Conservation (phyloP, 2,329 filamentous ascomycete genomes). For the Penicillium sp. region DNA sequence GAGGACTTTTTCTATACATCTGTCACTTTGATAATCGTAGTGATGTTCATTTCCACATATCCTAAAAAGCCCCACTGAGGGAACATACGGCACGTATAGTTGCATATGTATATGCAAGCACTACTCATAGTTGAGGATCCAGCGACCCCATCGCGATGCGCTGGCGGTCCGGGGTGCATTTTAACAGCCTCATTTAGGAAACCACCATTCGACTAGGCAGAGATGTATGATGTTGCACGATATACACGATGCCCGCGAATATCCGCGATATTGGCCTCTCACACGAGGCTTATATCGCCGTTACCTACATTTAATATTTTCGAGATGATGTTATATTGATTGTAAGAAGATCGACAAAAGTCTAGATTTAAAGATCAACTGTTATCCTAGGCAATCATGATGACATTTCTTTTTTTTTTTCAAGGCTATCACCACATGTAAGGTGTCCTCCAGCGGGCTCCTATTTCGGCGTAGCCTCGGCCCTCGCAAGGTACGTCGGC, state of each 20-base stretch:
- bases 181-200: background rate
- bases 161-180: constrained; percentile 12
- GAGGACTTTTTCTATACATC: too few relatives aligned
- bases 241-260: background rate
- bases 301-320: background rate
- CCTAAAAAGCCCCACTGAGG: background rate
- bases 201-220: background rate
- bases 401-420: background rate
- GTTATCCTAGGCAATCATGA: background rate
- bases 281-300: background rate
- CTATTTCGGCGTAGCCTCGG: constrained; percentile 2
- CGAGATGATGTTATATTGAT: background rate
- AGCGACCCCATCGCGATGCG: constrained; percentile 17
- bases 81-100: background rate
- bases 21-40: too few relatives aligned
- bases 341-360: background rate
- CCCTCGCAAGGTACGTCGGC: background rate
- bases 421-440: background rate
- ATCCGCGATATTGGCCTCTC: background rate
- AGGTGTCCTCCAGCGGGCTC: background rate
- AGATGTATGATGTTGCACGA: background rate
- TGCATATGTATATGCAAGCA: constrained; percentile 12
- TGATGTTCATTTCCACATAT: background rate
- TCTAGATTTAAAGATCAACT: background rate
- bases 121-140: background rate